Evolutionary conservation across 441 rosid genomes (phyloP).

Genomic region (Populus tomentosa): DNA sequence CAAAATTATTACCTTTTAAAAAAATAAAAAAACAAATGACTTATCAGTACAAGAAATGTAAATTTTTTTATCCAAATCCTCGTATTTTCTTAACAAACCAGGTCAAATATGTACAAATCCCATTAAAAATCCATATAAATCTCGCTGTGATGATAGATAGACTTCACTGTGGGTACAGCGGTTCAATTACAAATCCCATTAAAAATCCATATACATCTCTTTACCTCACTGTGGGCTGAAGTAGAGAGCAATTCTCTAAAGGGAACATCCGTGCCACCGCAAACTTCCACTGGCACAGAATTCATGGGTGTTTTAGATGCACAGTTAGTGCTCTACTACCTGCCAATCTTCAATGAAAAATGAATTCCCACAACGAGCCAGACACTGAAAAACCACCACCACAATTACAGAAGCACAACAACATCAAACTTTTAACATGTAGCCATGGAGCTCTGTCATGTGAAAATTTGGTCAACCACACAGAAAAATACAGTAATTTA

Average conservation of each 20-base stretch:
- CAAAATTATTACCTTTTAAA: too few relatives aligned
- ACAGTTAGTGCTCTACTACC: not conserved
- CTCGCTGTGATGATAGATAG: not conserved
- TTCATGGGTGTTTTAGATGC: not conserved
- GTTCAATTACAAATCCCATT: not conserved
- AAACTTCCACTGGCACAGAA: not conserved
- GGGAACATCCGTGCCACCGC: not conserved
- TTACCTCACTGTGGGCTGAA: too few relatives aligned
- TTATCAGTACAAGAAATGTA: too few relatives aligned
- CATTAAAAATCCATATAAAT: not conserved
- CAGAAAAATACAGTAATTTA: constrained; percentile 24
- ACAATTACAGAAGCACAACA: constrained; percentile 21
- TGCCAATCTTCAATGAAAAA: not conserved
- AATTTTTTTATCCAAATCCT: not conserved
- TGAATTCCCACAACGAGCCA: not conserved
- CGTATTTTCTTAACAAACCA: too few relatives aligned
- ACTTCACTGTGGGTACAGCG: not conserved
- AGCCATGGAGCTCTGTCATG: constrained; percentile 16
- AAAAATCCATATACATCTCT: too few relatives aligned
- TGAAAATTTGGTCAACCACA: constrained; percentile 23
- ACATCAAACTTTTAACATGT: constrained; percentile 19
- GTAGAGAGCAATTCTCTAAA: too few relatives aligned
- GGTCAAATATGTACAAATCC: not conserved
- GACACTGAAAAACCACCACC: constrained; percentile 5
- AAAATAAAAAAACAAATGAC: too few relatives aligned